These are phyloP conservation scores for Massarina eburnea DNA, from an alignment of 2,329 filamentous ascomycete species.

Conservation along the genomic window DNA sequence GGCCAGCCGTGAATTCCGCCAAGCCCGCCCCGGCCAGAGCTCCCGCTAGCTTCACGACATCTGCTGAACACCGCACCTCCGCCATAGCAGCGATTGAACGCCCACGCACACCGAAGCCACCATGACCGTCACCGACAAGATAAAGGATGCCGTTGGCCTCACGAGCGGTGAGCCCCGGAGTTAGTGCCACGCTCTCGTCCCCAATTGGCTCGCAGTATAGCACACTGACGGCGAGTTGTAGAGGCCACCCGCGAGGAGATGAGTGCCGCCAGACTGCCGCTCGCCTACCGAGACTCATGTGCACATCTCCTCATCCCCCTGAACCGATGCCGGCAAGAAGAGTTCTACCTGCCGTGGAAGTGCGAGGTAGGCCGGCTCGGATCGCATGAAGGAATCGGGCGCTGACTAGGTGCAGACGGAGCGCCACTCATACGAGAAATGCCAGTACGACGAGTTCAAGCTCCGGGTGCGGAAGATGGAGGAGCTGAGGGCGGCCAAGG, in stretches of 20 bases:
- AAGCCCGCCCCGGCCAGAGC: conserved; percentile 9
- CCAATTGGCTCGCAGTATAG: conserved; percentile 23
- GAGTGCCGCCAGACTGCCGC: conserved; percentile 83
- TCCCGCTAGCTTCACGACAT: conserved; percentile 14
- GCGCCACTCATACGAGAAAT: conserved; percentile 97
- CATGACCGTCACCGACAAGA: conserved; percentile 48
- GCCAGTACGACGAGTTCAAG: conserved; percentile 99
- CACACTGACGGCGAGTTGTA: conserved; percentile 45
- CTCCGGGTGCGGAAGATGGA: conserved; percentile 98
- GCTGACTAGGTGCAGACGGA: conserved; percentile 67
- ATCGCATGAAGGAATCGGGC: not conserved
- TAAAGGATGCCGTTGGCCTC: conserved; percentile 53
- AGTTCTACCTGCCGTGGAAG: conserved; percentile 97
- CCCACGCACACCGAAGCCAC: conserved; percentile 18
- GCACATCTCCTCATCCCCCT: conserved; percentile 92
- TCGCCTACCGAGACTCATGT: conserved; percentile 94
- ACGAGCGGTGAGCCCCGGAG: conserved; percentile 35
- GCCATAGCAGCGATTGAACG: conserved; percentile 25
- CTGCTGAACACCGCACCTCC: conserved; percentile 4
- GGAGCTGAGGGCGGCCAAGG: conserved; percentile 85
- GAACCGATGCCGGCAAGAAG: conserved; percentile 89
- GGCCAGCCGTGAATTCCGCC: conserved; percentile 2
- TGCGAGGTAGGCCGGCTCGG: conserved; percentile 71
- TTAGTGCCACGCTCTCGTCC: conserved; percentile 26
- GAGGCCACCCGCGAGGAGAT: conserved; percentile 88